These are phyloP conservation scores for Ophiostoma sp. DNA, from an alignment of 2,329 filamentous ascomycete genomes.

Conservation along the genomic window DNA sequence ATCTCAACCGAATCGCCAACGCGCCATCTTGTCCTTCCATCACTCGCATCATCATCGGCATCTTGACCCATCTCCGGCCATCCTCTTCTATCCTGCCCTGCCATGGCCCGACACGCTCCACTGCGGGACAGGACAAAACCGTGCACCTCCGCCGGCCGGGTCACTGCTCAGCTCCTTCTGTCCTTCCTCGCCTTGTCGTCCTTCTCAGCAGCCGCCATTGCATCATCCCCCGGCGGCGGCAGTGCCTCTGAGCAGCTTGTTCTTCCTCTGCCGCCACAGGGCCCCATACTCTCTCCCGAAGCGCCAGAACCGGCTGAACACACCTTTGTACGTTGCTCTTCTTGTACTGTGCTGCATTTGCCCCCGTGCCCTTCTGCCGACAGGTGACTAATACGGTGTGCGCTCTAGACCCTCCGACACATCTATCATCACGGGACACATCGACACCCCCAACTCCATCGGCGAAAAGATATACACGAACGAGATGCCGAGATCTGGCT, in stretches of 20 bases:
- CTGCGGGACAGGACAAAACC: constrained; percentile 24
- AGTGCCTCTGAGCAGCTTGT: constrained; percentile 38
- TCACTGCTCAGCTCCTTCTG: constrained; percentile 58
- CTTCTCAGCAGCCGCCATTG: constrained; percentile 36
- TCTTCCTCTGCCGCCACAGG: constrained; percentile 38
- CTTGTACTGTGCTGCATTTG: not conserved
- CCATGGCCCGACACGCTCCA: constrained; percentile 27
- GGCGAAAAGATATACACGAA: constrained; percentile 62
- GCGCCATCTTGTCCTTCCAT: not conserved
- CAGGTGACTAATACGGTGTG: not conserved
- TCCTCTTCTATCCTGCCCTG: not conserved
- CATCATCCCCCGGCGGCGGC: constrained; percentile 32
- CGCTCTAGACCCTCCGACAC: constrained; percentile 62
- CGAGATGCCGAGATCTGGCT: constrained; percentile 58
- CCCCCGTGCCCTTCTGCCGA: not conserved
- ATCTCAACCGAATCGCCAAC: not conserved
- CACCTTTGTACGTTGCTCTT: constrained; percentile 42
- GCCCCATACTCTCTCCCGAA: constrained; percentile 41
- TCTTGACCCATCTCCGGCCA: not conserved
- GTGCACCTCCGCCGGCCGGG: constrained; percentile 55
- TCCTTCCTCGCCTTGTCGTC: constrained; percentile 56
- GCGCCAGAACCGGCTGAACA: constrained; percentile 49
- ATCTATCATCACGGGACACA: constrained; percentile 89
- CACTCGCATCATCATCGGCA: not conserved
- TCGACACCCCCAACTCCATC: constrained; percentile 69